A percentile compares a stretch with the other conserved stretches of the same genome.
phyloP scores from a whole-genome alignment of 306 rosid species.

The Vicia sativa region DNA sequence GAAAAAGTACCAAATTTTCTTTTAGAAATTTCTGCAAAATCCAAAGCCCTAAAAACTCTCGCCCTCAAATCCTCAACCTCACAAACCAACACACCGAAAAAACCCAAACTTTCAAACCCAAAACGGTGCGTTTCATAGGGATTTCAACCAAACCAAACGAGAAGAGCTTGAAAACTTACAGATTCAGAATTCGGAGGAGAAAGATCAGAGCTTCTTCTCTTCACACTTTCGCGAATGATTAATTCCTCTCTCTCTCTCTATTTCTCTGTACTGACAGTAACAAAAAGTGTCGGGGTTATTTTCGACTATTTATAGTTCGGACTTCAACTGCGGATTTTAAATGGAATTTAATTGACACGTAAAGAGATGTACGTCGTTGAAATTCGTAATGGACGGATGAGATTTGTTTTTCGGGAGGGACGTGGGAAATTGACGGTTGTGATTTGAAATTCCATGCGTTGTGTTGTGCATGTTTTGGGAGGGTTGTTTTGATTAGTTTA shows the following conservation, averaged over 20 bases:
- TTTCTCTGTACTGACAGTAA: slow-evolving; percentile 19
- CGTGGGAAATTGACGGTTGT: slow-evolving; percentile 37
- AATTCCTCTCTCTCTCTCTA: background rate
- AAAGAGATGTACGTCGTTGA: slow-evolving; percentile 41
- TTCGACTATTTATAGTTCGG: slow-evolving; percentile 51
- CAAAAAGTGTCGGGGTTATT: slow-evolving; percentile 29
- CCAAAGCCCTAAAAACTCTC: slow-evolving; percentile 58
- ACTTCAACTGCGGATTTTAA: slow-evolving; percentile 84
- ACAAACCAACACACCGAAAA: slow-evolving; percentile 19
- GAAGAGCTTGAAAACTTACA: slow-evolving; percentile 45
- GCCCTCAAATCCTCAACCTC: slow-evolving; percentile 28
- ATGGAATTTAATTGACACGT: slow-evolving; percentile 66
- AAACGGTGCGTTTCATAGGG: background rate
- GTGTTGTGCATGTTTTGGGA: slow-evolving; percentile 23
- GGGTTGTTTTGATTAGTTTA: background rate
- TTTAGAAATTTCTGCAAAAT: background rate
- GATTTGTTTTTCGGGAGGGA: slow-evolving; percentile 23
- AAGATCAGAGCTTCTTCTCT: slow-evolving; percentile 41
- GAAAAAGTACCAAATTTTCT: background rate
- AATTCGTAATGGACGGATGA: slow-evolving; percentile 44
- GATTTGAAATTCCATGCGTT: slow-evolving; percentile 35
- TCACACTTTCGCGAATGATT: background rate
- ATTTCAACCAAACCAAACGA: background rate
- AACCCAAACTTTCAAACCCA: background rate
- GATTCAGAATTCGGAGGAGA: slow-evolving; percentile 44